Percentiles rank a stretch among this genome's conserved stretches.
These are phyloP conservation scores for Colletotrichum tropicicola DNA, from an alignment of 2,329 filamentous ascomycete species.

Conservation along the genomic window DNA sequence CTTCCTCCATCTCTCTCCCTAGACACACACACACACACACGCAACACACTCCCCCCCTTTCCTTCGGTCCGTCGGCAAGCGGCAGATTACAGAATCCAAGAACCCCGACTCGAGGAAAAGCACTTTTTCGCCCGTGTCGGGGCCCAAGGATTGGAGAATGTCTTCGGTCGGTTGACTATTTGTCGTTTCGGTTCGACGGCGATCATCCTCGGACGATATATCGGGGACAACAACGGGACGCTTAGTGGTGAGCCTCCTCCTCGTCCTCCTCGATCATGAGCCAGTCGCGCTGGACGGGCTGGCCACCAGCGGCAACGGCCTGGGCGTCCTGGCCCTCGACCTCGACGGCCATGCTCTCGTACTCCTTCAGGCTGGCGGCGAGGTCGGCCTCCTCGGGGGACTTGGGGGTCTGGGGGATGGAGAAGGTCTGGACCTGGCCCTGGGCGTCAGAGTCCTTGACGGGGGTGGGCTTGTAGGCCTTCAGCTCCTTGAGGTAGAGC, in stretches of 20 bases:
- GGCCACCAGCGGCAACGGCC: conserved; percentile 65
- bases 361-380: conserved; percentile 89
- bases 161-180: conserved; percentile 6
- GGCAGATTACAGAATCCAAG: conserved; percentile 8
- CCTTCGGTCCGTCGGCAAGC: conserved; percentile 16
- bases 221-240: conserved; percentile 5
- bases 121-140: conserved; percentile 18
- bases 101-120: conserved; percentile 1
- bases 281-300: conserved; percentile 74
- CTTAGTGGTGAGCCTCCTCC: conserved; percentile 58
- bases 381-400: conserved; percentile 96
- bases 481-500: conserved; percentile 95
- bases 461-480: conserved; percentile 88
- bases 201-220: neutral
- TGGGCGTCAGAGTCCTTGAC: conserved; percentile 89
- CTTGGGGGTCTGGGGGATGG: conserved; percentile 78
- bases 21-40: neutral
- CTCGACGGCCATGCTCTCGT: conserved; percentile 94
- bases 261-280: conserved; percentile 82
- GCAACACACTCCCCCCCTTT: conserved; percentile 12
- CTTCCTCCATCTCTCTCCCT: neutral
- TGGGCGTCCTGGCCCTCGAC: conserved; percentile 84
- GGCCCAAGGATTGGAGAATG: neutral
- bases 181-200: neutral
- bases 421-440: conserved; percentile 91